A percentile compares a stretch with the other conserved stretches of the same genome.
phyloP scores from a whole-genome alignment of 306 rosid species.

The Fragaria vesca region DNA sequence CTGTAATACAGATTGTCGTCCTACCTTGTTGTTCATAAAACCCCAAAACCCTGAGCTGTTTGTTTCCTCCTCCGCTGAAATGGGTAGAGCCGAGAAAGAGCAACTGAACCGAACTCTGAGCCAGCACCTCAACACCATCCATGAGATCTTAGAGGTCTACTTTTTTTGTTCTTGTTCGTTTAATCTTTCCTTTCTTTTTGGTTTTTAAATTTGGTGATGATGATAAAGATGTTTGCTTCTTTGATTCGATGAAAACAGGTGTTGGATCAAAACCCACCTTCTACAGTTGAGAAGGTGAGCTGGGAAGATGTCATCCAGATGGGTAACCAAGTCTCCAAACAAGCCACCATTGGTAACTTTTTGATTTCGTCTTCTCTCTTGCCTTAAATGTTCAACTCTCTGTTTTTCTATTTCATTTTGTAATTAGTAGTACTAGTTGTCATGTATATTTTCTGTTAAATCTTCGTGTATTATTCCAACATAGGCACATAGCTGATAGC shows the following conservation, averaged over 20 bases:
- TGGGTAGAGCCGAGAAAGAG: slow-evolving; percentile 51
- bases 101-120: slow-evolving; percentile 39
- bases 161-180: background rate
- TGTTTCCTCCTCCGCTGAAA: slow-evolving; percentile 7
- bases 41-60: background rate
- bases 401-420: background rate
- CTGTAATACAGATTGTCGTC: background rate
- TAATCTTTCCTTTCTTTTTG: background rate
- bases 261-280: slow-evolving; percentile 61
- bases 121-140: slow-evolving; percentile 62
- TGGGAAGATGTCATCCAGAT: slow-evolving; percentile 77
- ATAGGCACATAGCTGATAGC: too few relatives aligned
- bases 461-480: too few relatives aligned
- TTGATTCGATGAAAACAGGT: slow-evolving; percentile 34
- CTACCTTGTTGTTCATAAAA: background rate
- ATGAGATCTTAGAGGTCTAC: slow-evolving; percentile 64
- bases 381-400: background rate
- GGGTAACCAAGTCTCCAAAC: slow-evolving; percentile 71
- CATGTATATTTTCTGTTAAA: too few relatives aligned
- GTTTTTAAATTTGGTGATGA: background rate
- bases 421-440: background rate
- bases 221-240: background rate
- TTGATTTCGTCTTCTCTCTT: too few relatives aligned
- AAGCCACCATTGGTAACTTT: slow-evolving; percentile 72
- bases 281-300: slow-evolving; percentile 56